Evolutionary conservation across 257 asterid species (phyloP), one percentile per base, ranked within the genome.

Genomic region (Solanum chilense): DNA sequence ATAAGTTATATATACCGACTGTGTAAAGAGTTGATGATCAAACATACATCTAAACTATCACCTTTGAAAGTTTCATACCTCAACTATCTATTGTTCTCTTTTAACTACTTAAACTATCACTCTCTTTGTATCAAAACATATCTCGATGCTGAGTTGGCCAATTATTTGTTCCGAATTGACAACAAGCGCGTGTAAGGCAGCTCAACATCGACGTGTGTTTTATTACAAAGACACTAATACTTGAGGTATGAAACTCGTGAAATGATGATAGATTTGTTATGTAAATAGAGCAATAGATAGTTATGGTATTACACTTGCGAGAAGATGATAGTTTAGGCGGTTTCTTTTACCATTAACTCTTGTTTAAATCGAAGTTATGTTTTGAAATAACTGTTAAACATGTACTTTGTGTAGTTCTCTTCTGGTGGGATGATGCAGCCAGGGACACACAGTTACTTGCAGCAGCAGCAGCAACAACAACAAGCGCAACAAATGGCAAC

Each of bases 401-500:
- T 18, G 13, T 45, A 62, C 58, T 45, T 56, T 47, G 42, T 86
- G 56, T 92, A 97, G 99, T 95, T 91, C 69, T 71, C 93, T 9
- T 89, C 91, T 5, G 93, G 94, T 31, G 98, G 96, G 58, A 91
- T 95, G 29, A 5, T 95, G 91, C 99, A 92, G 91, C 91, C 97
- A 0, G 95, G 98, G 2, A 87, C 92, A 25, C 98, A 94, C 87
- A 93, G 93, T 90, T 88, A 92, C 89, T 98, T 94, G 91, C 98
- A 94, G 74, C 96, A 94, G 78, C 98, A 94, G 64, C 98, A 93
- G 1, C 96, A 94, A 39, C 98, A 93, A 21, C 66, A 58, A 39
- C 82, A 44, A 85, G 92, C 93, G n/a, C 99, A 96, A 69, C 98
- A 91, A 87, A 92, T 94, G 95, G 81, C 97, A 6, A 89, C 96